Base-by-base conservation (phyloP, 345 rosid species). In the Nasturtium officinale region DNA sequence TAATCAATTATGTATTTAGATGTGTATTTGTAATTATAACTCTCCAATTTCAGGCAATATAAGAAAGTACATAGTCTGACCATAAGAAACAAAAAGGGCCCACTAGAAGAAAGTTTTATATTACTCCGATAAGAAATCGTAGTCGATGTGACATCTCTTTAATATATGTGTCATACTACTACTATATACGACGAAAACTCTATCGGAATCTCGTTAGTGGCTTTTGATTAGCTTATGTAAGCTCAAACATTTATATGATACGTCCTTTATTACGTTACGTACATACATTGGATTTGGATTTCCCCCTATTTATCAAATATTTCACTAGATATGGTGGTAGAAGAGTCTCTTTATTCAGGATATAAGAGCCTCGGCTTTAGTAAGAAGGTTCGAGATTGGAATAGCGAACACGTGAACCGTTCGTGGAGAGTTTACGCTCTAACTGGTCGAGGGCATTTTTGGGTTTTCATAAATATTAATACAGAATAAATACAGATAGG, bases 171-270 rank as follows among this genome's bases (percentile, higher is more conserved):
- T n/a, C 51, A 43, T 23, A 51, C n/a, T n/a, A n/a, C n/a, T 42
- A 51, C 0, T 26, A 56, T 23, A 47, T 15, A 69, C 16, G 65
- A 46, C 43, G 46, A 64, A 28, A 46, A 46, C 25, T 64, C 15
- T 15, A 67, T 18, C 16, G n/a, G 16, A 67, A 50, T 12, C 25
- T 26, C 7, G 38, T 67, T 50, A 37, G 50, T 70, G 58, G 48
- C 15, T 33, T 70, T 46, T 35, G 37, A 47, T 47, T 59, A 32
- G 59, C 75, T 48, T 48, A 50, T 37, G 30, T 71, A 60, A 50
- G 18, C 51, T 50, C 60, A 61, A 26, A 52, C 32, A 52, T 52
- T 46, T 9, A 4, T 29, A 61, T 30, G 42, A 51, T 28, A 33
- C 2, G 9, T 37, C 29, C 29, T 61, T 70, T 38, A 37, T 26